A percentile compares a stretch with the other conserved stretches of the same genome.
Conservation (phyloP, 2,329 filamentous ascomycete species). For the Exutisphaerella laricina region DNA sequence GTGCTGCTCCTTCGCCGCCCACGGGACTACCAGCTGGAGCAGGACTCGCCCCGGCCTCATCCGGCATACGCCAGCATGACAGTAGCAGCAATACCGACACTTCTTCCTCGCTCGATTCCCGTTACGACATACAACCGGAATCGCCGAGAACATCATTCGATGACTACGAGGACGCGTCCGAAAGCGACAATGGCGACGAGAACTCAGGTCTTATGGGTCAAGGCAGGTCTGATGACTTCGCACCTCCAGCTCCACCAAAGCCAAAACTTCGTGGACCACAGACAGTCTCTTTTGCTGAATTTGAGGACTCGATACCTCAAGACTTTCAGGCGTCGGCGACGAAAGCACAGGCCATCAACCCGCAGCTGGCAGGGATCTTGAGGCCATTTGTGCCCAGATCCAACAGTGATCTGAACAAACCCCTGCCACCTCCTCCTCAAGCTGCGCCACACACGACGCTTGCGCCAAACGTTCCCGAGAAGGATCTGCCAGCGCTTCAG, state of each 20-base stretch:
- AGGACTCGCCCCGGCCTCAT: slow-evolving; percentile 15
- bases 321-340: slow-evolving; percentile 16
- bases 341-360: slow-evolving; percentile 17
- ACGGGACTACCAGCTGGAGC: slow-evolving; percentile 5
- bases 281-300: slow-evolving; percentile 32
- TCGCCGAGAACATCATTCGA: slow-evolving; percentile 55
- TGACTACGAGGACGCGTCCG: slow-evolving; percentile 30
- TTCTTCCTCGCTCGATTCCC: slow-evolving; percentile 51
- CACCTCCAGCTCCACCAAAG: slow-evolving; percentile 65
- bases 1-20: slow-evolving; percentile 35
- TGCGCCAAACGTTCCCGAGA: neutral
- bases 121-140: slow-evolving; percentile 39
- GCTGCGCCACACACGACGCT: neutral
- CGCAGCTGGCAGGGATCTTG: slow-evolving; percentile 20
- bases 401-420: slow-evolving; percentile 55
- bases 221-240: slow-evolving; percentile 42
- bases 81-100: slow-evolving; percentile 51
- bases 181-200: slow-evolving; percentile 38
- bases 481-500: neutral
- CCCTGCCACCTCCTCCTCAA: slow-evolving; percentile 41
- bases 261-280: slow-evolving; percentile 60
- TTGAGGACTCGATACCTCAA: slow-evolving; percentile 29
- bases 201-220: slow-evolving; percentile 28
- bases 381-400: slow-evolving; percentile 33
- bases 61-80: slow-evolving; percentile 16